Conservation (phyloP, 139 green algal genomes). For the Bryopsis sp. region DNA sequence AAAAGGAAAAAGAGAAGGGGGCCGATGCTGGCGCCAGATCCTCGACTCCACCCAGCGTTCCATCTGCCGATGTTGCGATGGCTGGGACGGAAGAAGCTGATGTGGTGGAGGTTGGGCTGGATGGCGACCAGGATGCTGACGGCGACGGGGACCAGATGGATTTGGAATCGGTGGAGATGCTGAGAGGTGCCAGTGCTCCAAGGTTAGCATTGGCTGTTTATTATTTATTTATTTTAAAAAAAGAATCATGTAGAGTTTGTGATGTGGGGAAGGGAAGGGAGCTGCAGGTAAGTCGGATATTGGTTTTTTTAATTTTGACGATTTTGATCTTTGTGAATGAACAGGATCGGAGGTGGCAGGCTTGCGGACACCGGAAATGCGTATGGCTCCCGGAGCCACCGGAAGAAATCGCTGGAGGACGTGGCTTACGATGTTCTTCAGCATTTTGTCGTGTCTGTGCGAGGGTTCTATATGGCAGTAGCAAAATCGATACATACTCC, state of each 20-base stretch:
- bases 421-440: conserved; percentile 58
- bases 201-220: too few species aligned
- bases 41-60: not conserved
- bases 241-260: too few species aligned
- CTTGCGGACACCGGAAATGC: too few species aligned
- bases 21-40: conserved; percentile 18
- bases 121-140: not conserved
- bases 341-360: too few species aligned
- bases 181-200: not conserved
- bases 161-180: not conserved
- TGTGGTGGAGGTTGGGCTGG: conserved; percentile 10
- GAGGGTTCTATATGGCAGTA: conserved; percentile 56
- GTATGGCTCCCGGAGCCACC: too few species aligned
- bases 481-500: conserved; percentile 76
- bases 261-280: not conserved
- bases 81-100: not conserved
- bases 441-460: conserved; percentile 52
- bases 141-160: not conserved
- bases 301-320: too few species aligned
- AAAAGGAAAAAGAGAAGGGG: conserved; percentile 14
- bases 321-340: too few species aligned
- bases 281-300: too few species aligned
- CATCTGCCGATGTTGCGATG: not conserved
- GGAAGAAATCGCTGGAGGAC: conserved; percentile 50
- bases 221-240: too few species aligned